These are phyloP conservation scores for Brassica rapa DNA, from an alignment of 345 rosid species.

Conservation along the genomic window DNA sequence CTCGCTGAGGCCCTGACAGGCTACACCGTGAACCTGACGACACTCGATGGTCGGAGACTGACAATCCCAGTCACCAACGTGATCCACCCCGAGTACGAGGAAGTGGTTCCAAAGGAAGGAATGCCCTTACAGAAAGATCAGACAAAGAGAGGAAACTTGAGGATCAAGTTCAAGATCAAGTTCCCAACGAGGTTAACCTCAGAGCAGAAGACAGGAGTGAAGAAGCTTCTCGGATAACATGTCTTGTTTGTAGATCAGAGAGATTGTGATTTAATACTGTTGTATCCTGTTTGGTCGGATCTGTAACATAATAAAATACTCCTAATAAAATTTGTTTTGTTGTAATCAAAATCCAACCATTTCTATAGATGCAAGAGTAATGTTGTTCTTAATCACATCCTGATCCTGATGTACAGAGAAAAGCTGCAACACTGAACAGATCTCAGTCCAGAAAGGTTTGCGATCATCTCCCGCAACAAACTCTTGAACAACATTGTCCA, in stretches of 20 bases:
- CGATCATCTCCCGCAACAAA: conserved; percentile 54
- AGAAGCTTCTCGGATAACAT: conserved; percentile 42
- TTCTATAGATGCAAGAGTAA: neutral
- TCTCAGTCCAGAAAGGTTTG: conserved; percentile 50
- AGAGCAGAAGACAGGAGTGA: conserved; percentile 60
- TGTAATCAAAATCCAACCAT: neutral
- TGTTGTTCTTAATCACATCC: neutral
- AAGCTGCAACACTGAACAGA: conserved; percentile 45
- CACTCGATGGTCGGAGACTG: conserved; percentile 61
- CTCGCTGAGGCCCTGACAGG: conserved; percentile 63
- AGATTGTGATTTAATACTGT: conserved; percentile 9
- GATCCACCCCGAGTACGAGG: conserved; percentile 56
- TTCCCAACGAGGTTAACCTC: conserved; percentile 55
- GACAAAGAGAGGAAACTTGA: conserved; percentile 52
- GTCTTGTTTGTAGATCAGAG: conserved; percentile 9
- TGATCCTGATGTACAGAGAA: conserved; percentile 35
- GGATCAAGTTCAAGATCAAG: conserved; percentile 60
- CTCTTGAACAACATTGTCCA: conserved; percentile 55
- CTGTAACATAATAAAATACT: conserved; percentile 29
- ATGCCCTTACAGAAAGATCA: conserved; percentile 68
- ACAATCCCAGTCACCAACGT: conserved; percentile 48
- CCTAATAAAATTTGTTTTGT: neutral
- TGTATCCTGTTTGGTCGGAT: conserved; percentile 16
- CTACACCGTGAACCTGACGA: conserved; percentile 46
- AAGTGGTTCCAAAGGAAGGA: conserved; percentile 55